Percentiles rank a stretch among this genome's conserved stretches.
Conservation (phyloP, 140 eudicot species). For the Cichorium intybus region DNA sequence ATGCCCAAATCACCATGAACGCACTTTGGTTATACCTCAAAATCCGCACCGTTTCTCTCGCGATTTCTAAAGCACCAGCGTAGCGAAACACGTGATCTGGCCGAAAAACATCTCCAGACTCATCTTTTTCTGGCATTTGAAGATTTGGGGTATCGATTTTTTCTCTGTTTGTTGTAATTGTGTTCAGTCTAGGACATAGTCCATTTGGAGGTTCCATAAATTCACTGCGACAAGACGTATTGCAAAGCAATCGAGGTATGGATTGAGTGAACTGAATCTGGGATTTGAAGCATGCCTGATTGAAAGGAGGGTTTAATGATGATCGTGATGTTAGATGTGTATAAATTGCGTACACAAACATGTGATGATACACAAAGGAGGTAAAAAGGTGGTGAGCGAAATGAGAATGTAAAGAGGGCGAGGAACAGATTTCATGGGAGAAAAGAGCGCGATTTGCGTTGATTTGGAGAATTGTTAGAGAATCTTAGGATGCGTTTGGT, state of each 20-base stretch:
- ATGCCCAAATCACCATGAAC: conserved; percentile 41
- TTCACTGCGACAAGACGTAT: not conserved
- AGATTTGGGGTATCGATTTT: conserved; percentile 7
- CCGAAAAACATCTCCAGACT: not conserved
- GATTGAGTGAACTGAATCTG: not conserved
- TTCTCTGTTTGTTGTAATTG: too few relatives aligned
- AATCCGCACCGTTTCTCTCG: conserved; percentile 55
- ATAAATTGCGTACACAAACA: not conserved
- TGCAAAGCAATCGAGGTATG: not conserved
- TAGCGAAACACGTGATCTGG: conserved; percentile 34
- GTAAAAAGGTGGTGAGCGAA: conserved; percentile 28
- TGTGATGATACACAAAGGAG: conserved; percentile 18
- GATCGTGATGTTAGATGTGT: not conserved
- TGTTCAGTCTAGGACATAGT: conserved; percentile 25
- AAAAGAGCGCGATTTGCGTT: conserved; percentile 7
- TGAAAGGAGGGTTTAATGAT: not conserved
- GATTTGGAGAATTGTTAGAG: not conserved
- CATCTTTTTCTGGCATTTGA: conserved; percentile 14
- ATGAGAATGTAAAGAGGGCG: conserved; percentile 8
- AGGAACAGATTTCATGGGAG: conserved; percentile 13
- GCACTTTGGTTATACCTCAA: conserved; percentile 44
- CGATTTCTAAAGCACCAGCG: conserved; percentile 49
- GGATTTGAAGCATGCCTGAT: not conserved
- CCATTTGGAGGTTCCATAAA: conserved; percentile 35
- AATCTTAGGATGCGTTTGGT: too few relatives aligned